phyloP scores from a whole-genome alignment of 768 basidiomycete species.

The Leucocoprinus sp. region DNA sequence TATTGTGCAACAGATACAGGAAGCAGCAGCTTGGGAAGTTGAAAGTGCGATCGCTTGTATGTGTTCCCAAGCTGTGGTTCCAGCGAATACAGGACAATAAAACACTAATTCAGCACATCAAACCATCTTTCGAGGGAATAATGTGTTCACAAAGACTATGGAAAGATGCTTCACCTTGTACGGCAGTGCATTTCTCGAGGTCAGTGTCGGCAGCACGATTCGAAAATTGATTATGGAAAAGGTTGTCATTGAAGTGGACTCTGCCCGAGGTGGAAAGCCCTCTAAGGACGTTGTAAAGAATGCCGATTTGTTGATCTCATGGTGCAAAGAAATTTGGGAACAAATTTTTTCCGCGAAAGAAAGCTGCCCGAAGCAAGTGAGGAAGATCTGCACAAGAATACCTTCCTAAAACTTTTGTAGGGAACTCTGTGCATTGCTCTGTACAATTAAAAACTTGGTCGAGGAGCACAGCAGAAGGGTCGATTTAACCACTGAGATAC shows the following conservation, averaged over 20 bases:
- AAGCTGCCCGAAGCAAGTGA: slow-evolving; percentile 67
- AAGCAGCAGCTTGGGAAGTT: slow-evolving; percentile 63
- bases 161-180: slow-evolving; percentile 78
- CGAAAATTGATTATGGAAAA: slow-evolving; percentile 65
- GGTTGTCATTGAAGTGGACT: slow-evolving; percentile 78
- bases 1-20: slow-evolving; percentile 60
- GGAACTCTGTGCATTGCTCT: slow-evolving; percentile 65
- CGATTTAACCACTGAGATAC: slow-evolving; percentile 31
- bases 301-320: slow-evolving; percentile 60
- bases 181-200: slow-evolving; percentile 73
- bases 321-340: slow-evolving; percentile 78
- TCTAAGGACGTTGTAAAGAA: slow-evolving; percentile 58
- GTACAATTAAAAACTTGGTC: slow-evolving; percentile 62
- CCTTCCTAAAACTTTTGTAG: slow-evolving; percentile 28
- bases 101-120: slow-evolving; percentile 48
- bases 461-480: slow-evolving; percentile 52
- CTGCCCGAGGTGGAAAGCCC: slow-evolving; percentile 53
- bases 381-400: background rate
- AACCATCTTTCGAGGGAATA: slow-evolving; percentile 67
- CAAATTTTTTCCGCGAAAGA: slow-evolving; percentile 66
- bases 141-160: slow-evolving; percentile 63
- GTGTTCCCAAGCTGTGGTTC: background rate
- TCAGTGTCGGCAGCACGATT: slow-evolving; percentile 65
- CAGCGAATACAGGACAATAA: background rate
- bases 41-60: slow-evolving; percentile 58